Base-by-base conservation (phyloP, 768 basidiomycete species). In the Phanerochaete carnosa region DNA sequence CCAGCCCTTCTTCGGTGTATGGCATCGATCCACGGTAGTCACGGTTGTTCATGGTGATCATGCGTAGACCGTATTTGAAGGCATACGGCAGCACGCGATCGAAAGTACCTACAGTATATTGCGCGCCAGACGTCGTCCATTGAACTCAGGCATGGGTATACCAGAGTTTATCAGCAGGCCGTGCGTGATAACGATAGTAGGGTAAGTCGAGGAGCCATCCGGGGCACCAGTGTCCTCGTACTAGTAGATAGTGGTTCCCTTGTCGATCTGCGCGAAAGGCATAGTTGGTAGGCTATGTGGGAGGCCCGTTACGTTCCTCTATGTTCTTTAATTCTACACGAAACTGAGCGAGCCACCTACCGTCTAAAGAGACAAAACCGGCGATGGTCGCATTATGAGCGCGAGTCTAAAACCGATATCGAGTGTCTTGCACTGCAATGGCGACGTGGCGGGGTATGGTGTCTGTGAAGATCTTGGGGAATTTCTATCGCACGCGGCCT, bases 21-120 rank as follows among this genome's bases (percentile, higher is more conserved):
- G 65, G 63, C 4, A 62, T 60, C 3, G 72, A 66, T 13, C 70
- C 66, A 0, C 64, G 66, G 50, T 70, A 72, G 63, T 70, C 72
- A 15, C 72, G 69, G 32, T 65, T 55, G 52, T 67, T 71, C 4
- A 70, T 32, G 15, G 61, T 45, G 32, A 74, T 62, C 53, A 72
- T 30, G 16, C 73, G 69, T 0, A 70, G 33, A 22, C 66, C 64
- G 49, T 60, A 26, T 6, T 55, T 8, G 2, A 58, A 28, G 1
- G 70, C 67, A 26, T 63, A 39, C 3, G 66, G 65, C 28, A 69
- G 32, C 50, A 71, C 55, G 15, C 56, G 65, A 3, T 35, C 52
- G 61, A 66, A 71, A 2, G 60, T 65, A 3, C 51, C 69, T 70
- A 32, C 13, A 28, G 29, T 45, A 28, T 12, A 4, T 13, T 23